Percentiles rank a stretch among this genome's conserved stretches.
Evolutionary conservation across 169 alveolate genomes (phyloP).

Genomic region (Plasmodium vivax): DNA sequence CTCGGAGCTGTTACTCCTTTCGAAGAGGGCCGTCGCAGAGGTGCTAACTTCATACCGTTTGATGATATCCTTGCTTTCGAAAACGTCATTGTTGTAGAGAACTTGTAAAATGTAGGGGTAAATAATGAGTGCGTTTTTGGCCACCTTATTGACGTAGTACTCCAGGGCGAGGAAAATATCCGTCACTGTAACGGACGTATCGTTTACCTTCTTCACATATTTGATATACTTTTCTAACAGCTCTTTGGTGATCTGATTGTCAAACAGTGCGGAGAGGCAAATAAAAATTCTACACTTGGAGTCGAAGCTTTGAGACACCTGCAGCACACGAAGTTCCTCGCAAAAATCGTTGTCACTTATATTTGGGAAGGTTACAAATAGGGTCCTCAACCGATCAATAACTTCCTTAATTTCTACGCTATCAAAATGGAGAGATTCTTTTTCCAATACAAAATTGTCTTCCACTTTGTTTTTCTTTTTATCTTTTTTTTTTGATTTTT

Average conservation of each 20-base stretch:
- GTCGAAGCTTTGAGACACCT: conserved; percentile 92
- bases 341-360: conserved; percentile 83
- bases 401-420: conserved; percentile 88
- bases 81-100: conserved; percentile 85
- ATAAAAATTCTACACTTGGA: conserved; percentile 84
- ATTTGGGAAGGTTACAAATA: conserved; percentile 76
- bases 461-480: conserved; percentile 60
- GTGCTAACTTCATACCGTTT: conserved; percentile 76
- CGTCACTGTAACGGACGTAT: conserved; percentile 82
- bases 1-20: conserved; percentile 31
- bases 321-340: conserved; percentile 91
- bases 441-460: conserved; percentile 72
- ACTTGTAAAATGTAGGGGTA: conserved; percentile 88
- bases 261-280: conserved; percentile 84
- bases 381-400: conserved; percentile 83
- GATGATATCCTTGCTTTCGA: conserved; percentile 84
- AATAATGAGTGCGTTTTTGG: conserved; percentile 79
- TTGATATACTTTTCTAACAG: conserved; percentile 80
- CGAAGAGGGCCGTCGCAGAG: not conserved
- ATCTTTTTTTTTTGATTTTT: conserved; percentile 14
- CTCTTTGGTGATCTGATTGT: conserved; percentile 73
- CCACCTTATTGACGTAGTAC: conserved; percentile 81
- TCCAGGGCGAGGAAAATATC: conserved; percentile 87
- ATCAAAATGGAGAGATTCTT: conserved; percentile 81
- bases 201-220: conserved; percentile 79